A percentile compares a stretch with the other conserved stretches of the same genome.
These are phyloP conservation scores for Phytophthora fragariaefolia DNA, from an alignment of 352 stramenopile genomes.

Conservation along the genomic window DNA sequence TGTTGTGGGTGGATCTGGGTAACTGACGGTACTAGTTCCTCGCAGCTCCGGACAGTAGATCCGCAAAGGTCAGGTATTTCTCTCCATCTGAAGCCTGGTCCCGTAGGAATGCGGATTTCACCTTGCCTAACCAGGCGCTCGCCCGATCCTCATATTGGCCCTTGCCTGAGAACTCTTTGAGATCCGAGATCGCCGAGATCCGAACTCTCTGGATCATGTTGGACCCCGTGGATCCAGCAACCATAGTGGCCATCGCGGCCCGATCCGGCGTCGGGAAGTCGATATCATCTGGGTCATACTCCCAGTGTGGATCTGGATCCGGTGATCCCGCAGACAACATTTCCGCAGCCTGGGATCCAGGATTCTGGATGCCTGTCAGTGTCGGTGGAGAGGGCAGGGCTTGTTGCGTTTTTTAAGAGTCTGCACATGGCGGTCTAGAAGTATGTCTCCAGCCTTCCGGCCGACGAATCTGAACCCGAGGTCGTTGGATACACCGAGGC, in stretches of 20 bases:
- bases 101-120: not conserved
- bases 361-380: not conserved
- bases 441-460: not conserved
- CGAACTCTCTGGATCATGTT: not conserved
- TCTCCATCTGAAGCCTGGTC: slow-evolving; percentile 1
- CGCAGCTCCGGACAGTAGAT: not conserved
- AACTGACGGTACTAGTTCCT: slow-evolving; percentile 9
- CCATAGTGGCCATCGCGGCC: not conserved
- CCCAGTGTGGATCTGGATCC: not conserved
- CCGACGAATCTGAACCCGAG: not conserved
- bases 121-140: not conserved
- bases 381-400: too few relatives aligned
- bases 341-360: not conserved
- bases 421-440: not conserved
- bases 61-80: slow-evolving; percentile 9
- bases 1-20: not conserved
- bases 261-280: not conserved
- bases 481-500: not conserved
- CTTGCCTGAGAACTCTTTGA: slow-evolving; percentile 10
- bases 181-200: slow-evolving; percentile 10
- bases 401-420: not conserved
- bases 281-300: not conserved
- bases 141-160: slow-evolving; percentile 3
- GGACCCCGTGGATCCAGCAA: not conserved
- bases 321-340: not conserved